These are phyloP conservation scores for Alternaria sp. DNA, from an alignment of 2,329 filamentous ascomycete genomes.

Conservation along the genomic window DNA sequence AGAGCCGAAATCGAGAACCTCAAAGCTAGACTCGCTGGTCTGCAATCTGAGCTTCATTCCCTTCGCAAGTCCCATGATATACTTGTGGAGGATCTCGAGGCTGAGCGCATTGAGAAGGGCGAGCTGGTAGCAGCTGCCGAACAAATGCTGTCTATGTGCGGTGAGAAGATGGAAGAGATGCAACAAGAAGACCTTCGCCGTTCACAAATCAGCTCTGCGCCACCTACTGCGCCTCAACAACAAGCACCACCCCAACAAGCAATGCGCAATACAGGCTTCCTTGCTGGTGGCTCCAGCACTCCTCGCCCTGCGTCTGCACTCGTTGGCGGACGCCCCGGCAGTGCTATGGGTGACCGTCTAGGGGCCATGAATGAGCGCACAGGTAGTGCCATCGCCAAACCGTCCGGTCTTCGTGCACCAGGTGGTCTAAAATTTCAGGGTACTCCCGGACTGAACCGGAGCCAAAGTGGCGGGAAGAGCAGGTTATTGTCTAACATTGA, in stretches of 20 bases:
- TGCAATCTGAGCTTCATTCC: slow-evolving; percentile 75
- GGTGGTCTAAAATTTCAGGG: slow-evolving; percentile 50
- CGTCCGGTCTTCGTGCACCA: slow-evolving; percentile 70
- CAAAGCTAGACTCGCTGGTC: slow-evolving; percentile 76
- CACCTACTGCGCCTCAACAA: slow-evolving; percentile 22
- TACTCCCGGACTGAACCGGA: slow-evolving; percentile 41
- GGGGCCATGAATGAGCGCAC: slow-evolving; percentile 28
- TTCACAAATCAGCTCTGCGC: slow-evolving; percentile 55
- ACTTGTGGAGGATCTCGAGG: slow-evolving; percentile 72
- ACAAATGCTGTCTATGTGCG: slow-evolving; percentile 79
- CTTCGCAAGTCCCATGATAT: slow-evolving; percentile 75
- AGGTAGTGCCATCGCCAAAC: slow-evolving; percentile 49
- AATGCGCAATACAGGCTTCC: slow-evolving; percentile 46
- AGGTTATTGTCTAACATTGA: slow-evolving; percentile 87
- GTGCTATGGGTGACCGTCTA: slow-evolving; percentile 34
- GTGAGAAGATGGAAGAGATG: slow-evolving; percentile 52
- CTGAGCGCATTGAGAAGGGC: slow-evolving; percentile 82
- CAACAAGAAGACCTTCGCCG: slow-evolving; percentile 59
- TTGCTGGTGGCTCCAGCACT: slow-evolving; percentile 34
- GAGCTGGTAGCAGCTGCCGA: slow-evolving; percentile 83
- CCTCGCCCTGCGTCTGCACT: slow-evolving; percentile 42
- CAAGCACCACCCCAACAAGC: slow-evolving; percentile 29
- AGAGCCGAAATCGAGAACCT: slow-evolving; percentile 74
- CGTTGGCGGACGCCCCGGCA: slow-evolving; percentile 35
- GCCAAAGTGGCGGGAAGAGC: slow-evolving; percentile 61